Conservation (phyloP, 768 basidiomycete genomes). For the Tylopilus cervinicoccineus region DNA sequence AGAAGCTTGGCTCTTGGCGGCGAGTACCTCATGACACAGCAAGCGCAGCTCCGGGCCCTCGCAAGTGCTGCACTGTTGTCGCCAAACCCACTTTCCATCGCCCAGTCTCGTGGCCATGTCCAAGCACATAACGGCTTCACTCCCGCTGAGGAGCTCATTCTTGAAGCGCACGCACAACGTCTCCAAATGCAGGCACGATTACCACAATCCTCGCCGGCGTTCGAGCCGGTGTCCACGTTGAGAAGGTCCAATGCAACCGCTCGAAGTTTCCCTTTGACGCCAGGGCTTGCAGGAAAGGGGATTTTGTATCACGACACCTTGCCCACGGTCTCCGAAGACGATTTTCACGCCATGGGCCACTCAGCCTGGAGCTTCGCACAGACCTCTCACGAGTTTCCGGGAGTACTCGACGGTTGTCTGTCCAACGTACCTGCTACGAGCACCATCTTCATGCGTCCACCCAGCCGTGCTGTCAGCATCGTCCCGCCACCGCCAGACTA, state of each 20-base stretch:
- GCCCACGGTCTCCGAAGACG: constrained; percentile 33
- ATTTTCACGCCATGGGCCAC: constrained; percentile 30
- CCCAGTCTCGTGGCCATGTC: constrained; percentile 22
- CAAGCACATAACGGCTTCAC: constrained; percentile 58
- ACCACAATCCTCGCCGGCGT: constrained; percentile 4
- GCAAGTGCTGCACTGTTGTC: constrained; percentile 17
- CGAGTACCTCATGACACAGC: constrained; percentile 17
- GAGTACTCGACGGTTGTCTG: neutral
- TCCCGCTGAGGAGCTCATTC: constrained; percentile 62
- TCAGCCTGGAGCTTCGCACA: constrained; percentile 4
- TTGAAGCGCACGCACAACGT: constrained; percentile 46
- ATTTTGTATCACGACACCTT: constrained; percentile 19
- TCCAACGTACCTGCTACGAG: neutral
- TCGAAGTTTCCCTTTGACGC: constrained; percentile 4
- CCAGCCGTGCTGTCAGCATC: constrained; percentile 30
- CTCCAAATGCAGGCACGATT: constrained; percentile 18
- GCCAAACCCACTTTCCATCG: constrained; percentile 2
- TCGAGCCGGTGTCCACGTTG: constrained; percentile 8
- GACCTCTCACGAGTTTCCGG: neutral
- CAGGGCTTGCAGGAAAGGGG: constrained; percentile 3
- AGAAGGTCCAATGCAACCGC: constrained; percentile 8
- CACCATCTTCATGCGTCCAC: constrained; percentile 18
- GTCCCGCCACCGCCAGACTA: constrained; percentile 25
- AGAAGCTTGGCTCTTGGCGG: constrained; percentile 12
- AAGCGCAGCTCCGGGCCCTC: constrained; percentile 22